Percentiles rank a stretch among this genome's conserved stretches.
Conservation (phyloP, 208 protist genomes). For the Trypanosoma avium region DNA sequence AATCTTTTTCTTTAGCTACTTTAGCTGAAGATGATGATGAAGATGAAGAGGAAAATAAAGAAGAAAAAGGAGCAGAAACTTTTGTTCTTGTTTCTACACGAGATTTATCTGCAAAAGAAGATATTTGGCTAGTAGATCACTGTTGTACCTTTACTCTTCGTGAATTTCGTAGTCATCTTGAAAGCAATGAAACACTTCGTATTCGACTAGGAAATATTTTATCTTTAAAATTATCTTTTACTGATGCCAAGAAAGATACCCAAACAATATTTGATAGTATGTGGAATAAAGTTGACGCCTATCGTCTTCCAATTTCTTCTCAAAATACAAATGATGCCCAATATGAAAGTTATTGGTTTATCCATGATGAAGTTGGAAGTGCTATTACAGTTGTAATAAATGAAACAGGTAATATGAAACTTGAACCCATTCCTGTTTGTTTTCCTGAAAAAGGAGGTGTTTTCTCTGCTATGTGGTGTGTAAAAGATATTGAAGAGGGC, state of each 20-base stretch:
- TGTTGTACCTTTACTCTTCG: constrained; percentile 45
- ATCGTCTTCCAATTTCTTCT: constrained; percentile 25
- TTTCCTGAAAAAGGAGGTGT: constrained; percentile 43
- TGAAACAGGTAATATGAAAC: constrained; percentile 36
- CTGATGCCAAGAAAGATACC: constrained; percentile 8
- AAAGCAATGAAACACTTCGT: constrained; percentile 31
- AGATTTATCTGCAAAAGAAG: constrained; percentile 32
- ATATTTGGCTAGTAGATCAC: constrained; percentile 65
- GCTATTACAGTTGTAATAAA: constrained; percentile 32
- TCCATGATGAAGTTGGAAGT: constrained; percentile 58
- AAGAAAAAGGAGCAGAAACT: background rate
- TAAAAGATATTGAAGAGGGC: constrained; percentile 38
- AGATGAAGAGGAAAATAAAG: constrained; percentile 10
- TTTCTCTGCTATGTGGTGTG: constrained; percentile 53
- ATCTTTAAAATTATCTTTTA: constrained; percentile 14
- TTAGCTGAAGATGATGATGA: constrained; percentile 20
- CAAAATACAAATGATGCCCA: constrained; percentile 18
- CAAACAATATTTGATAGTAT: constrained; percentile 35
- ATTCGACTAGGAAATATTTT: constrained; percentile 35
- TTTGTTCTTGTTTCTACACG: constrained; percentile 44
- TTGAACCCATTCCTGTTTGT: constrained; percentile 46
- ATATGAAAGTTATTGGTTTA: constrained; percentile 40
- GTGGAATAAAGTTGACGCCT: constrained; percentile 41
- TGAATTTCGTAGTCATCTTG: constrained; percentile 34
- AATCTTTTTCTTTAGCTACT: constrained; percentile 35